phyloP scores from a whole-genome alignment of 106 monocot genomes.

The Dendrobium nobile region DNA sequence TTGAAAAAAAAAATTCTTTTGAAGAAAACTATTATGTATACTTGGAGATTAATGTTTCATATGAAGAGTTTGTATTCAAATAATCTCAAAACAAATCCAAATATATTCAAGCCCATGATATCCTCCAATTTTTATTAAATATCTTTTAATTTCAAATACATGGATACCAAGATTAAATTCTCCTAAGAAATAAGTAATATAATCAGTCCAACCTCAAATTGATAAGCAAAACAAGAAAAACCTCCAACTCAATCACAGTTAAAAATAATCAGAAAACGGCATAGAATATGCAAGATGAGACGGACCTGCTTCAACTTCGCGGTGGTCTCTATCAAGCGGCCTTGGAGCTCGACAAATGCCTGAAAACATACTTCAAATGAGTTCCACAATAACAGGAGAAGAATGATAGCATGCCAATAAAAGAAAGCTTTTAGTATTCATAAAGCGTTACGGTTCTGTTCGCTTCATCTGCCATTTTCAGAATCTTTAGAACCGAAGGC shows the following conservation, averaged over 20 bases:
- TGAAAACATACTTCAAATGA: slow-evolving; percentile 11
- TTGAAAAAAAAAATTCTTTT: too few species aligned
- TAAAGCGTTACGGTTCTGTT: slow-evolving; percentile 32
- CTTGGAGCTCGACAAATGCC: slow-evolving; percentile 82
- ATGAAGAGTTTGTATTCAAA: too few species aligned
- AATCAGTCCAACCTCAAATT: neutral
- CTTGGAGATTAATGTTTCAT: too few species aligned
- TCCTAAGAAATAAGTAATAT: neutral
- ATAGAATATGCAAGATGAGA: neutral
- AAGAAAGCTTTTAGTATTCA: neutral
- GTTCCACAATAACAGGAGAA: neutral
- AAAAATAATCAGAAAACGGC: neutral
- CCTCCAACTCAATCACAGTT: neutral
- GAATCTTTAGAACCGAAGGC: neutral
- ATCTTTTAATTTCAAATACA: neutral
- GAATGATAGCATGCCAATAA: neutral
- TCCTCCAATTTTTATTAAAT: too few species aligned
- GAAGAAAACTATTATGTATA: too few species aligned
- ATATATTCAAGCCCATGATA: too few species aligned
- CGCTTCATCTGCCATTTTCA: slow-evolving; percentile 61
- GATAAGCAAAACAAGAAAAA: neutral
- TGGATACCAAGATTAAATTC: neutral
- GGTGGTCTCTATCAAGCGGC: slow-evolving; percentile 75
- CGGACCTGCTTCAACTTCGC: slow-evolving; percentile 79
- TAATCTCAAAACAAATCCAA: too few species aligned